Evolutionary conservation across 1,284 basidiomycete species (phyloP).

Genomic region (Macrocystidia cucumis): DNA sequence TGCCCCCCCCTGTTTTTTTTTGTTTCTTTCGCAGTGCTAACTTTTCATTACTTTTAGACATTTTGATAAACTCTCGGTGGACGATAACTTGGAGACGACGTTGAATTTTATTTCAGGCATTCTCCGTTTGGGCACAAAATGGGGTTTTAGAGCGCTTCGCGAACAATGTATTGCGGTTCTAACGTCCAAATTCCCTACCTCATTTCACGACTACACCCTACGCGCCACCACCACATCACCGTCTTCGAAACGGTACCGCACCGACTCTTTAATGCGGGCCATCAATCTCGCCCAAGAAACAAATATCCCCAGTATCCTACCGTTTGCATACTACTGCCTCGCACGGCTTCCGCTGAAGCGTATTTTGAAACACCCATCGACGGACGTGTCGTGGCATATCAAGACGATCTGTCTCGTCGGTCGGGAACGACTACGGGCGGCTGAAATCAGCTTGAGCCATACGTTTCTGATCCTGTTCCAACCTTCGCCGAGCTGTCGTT

Average conservation of each 20-base stretch:
- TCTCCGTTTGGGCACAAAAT: constrained; percentile 36
- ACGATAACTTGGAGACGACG: constrained; percentile 24
- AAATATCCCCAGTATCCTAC: constrained; percentile 25
- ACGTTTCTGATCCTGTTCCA: constrained; percentile 29
- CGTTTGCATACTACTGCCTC: constrained; percentile 33
- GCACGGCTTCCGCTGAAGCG: constrained; percentile 28
- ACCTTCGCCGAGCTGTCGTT: constrained; percentile 19
- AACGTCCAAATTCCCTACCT: constrained; percentile 25
- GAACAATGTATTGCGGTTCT: constrained; percentile 29
- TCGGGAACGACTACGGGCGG: constrained; percentile 28
- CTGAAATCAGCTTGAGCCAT: constrained; percentile 31
- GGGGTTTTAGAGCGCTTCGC: constrained; percentile 30
- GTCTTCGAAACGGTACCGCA: constrained; percentile 21
- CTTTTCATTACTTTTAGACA: constrained; percentile 16
- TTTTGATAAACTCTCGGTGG: constrained; percentile 22
- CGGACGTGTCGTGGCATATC: constrained; percentile 28
- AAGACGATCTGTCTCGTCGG: constrained; percentile 30
- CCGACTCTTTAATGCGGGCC: constrained; percentile 29
- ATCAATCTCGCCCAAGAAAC: constrained; percentile 28
- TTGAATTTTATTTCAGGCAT: constrained; percentile 29
- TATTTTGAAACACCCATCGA: constrained; percentile 23
- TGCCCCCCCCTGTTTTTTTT: not conserved
- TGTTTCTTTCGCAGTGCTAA: not conserved
- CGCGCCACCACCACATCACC: constrained; percentile 4
- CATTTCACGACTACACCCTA: constrained; percentile 23